phyloP scores from a whole-genome alignment of 148 eudicot species.

The Chenopodium quinoa region DNA sequence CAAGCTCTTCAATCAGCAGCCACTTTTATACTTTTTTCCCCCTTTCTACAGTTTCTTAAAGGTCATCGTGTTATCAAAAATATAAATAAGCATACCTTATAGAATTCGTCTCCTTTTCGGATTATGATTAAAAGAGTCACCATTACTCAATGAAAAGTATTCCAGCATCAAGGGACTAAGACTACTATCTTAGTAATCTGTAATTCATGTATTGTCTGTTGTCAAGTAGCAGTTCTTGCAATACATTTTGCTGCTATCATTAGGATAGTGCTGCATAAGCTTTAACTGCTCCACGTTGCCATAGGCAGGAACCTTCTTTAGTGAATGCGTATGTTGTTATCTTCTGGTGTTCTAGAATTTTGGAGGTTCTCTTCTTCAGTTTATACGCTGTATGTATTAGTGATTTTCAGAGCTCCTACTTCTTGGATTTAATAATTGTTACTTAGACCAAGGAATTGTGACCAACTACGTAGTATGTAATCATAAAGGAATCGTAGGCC shows the following conservation, averaged over 20 bases:
- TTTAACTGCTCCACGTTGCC: background rate
- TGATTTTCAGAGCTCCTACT: background rate
- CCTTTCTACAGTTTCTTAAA: background rate
- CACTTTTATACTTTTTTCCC: background rate
- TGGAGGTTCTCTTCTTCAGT: background rate
- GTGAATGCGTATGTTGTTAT: background rate
- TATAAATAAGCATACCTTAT: background rate
- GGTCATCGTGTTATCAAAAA: background rate
- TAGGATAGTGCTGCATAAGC: background rate
- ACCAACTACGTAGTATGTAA: background rate
- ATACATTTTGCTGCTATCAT: background rate
- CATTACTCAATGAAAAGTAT: background rate
- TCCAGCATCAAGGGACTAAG: background rate
- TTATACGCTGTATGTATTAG: background rate
- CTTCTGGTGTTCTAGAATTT: background rate
- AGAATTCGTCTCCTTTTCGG: background rate
- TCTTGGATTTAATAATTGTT: background rate
- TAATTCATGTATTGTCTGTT: background rate
- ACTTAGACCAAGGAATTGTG: background rate
- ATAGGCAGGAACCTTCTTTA: constrained; percentile 1
- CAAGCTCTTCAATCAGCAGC: background rate
- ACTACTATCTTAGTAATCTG: background rate
- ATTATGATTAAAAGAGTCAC: background rate
- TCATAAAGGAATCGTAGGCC: background rate
- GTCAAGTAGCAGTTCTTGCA: constrained; percentile 2